These are phyloP conservation scores for Sequoia sempervirens DNA, from an alignment of 75 land plant genomes.

Conservation along the genomic window DNA sequence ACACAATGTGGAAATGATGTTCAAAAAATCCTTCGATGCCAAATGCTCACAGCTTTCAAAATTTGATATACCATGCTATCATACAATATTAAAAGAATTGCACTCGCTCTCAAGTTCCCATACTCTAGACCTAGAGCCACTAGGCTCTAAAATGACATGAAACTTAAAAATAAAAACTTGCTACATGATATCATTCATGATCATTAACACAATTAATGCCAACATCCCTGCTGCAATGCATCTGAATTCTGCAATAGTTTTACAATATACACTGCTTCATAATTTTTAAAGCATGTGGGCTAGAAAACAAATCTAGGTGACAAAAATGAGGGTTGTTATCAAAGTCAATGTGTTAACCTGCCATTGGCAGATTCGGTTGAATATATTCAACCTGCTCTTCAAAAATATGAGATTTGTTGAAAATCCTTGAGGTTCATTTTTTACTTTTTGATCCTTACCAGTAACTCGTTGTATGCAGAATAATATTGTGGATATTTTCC, in stretches of 20 bases:
- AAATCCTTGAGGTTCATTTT: neutral
- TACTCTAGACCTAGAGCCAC: neutral
- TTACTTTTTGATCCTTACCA: constrained; percentile 25
- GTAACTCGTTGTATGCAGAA: constrained; percentile 72
- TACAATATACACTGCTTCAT: neutral
- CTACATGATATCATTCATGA: neutral
- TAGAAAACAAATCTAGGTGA: neutral
- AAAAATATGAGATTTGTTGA: neutral
- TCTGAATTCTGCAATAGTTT: neutral
- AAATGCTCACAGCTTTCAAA: neutral
- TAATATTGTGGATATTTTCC: constrained; percentile 82
- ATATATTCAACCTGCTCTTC: neutral
- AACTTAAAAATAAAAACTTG: neutral
- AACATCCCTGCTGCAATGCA: neutral
- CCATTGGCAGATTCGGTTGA: neutral
- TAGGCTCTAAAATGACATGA: neutral
- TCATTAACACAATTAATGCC: neutral
- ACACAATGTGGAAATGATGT: neutral
- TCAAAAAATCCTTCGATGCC: neutral
- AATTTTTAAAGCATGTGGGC: neutral
- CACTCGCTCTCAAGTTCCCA: too few species aligned
- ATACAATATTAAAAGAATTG: too few species aligned
- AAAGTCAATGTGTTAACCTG: neutral
- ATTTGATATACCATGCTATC: too few species aligned
- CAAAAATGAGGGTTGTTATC: neutral